Base-by-base conservation (phyloP, 768 basidiomycete genomes). In the Russula dissimulans region DNA sequence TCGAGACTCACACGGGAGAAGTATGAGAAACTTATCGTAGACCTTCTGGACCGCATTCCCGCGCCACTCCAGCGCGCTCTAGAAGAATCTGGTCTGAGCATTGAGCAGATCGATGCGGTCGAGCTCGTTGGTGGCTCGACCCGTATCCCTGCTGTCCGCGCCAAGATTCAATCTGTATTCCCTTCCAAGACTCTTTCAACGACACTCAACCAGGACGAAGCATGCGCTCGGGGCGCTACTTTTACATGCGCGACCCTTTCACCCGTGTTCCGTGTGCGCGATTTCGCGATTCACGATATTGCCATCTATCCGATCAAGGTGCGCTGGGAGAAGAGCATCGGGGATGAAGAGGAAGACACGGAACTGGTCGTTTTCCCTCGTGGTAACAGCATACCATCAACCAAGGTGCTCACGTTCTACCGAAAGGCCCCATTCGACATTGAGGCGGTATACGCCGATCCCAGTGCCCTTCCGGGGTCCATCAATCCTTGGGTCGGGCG, bases 141-240 rank as follows among this genome's bases (percentile, higher is more conserved):
- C 2, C 94, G 95, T 74, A 79, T 98, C 57, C 95, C 95, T 26
- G 85, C 95, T 34, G 88, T 98, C 70, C 92, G 95, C 70, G 77
- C 82, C 41, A 82, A 86, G 71, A 95, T 99, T 74, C 85, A 89
- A 69, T 78, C 81, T 36, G 87, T 84, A 63, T 94, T 97, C 75
- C 77, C 78, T 41, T 89, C 88, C 55, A 93, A 93, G 75, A 59
- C 75, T n/a, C 86, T 98, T 65, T 89, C 83, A 17, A 87, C 87
- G 66, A 98, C 97, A 36, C 85, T 95, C 71, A 99, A 98, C 80
- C 92, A 95, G 76, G 97, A 98, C 67, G 97, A 98, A 77, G 95
- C 97, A 61, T 81, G 94, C 67, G 93, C 92, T 9, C 91, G 95
- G 47, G 97, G 95, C 44, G 90, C 94, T 53, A 97, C 97, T 57